Base-by-base conservation (phyloP, 2,329 filamentous ascomycete species). In the Metarhizium humberi region DNA sequence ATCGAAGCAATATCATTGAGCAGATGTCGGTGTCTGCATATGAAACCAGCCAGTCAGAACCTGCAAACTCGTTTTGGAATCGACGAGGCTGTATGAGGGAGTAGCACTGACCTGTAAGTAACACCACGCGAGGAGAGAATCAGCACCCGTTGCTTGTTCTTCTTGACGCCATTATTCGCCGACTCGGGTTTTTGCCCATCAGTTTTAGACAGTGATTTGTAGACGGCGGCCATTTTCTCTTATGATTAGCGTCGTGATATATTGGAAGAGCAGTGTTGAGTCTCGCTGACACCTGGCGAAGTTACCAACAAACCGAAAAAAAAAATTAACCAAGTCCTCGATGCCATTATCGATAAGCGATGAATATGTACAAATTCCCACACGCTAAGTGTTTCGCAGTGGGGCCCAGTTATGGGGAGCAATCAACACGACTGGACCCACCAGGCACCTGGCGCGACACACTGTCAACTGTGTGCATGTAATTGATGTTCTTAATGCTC, bases 91-190 rank as follows among this genome's bases (percentile, higher is more conserved):
- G 30, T 18, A 30, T 14, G n/a, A 18, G 32, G 51, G 6, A 20
- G 4, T 6, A 51, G 32, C 14, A 60, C 76, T 58, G 75, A 91
- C 87, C 88, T 82, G 73, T 89, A 91, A 38, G 92, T 96, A 53
- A 97, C 90, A 60, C 94, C 94, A 75, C 94, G 80, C 29, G 92
- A 96, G 30, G 90, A 94, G 63, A 99, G 79, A 66, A 97, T 92
- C 60, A 99, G 78, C 53, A 97, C 88, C 65, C 91, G 78, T 71
- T 86, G 84, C 75, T 82, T 86, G 68, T 85, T 87, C 73, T 79
- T 87, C 68, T 74, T 78, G 50, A 75, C 64, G 56, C 75, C 77
- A 69, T 75, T 77, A 59, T 69, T 73, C 52, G 70, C 73, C 36
- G 69, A 74, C 50, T 82, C 78, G 52, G 73, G 67, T 62, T 80